phyloP scores from a whole-genome alignment of 2,329 filamentous ascomycete genomes.

The Coniochaeta pulveracea region DNA sequence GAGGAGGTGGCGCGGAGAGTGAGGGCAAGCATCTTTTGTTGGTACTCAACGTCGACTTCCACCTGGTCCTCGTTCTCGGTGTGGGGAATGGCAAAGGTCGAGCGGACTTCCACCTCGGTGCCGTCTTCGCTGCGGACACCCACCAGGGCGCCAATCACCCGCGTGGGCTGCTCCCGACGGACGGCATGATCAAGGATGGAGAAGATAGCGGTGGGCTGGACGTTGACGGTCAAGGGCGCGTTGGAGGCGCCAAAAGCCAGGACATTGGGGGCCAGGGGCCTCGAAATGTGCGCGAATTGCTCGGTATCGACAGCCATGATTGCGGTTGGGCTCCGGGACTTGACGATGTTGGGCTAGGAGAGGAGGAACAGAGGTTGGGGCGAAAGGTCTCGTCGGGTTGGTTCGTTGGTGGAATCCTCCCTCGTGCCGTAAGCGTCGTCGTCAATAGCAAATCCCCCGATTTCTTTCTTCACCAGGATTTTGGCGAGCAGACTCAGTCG shows the following conservation, averaged over 20 bases:
- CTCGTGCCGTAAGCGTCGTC: conserved; percentile 11
- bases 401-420: not conserved
- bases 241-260: conserved; percentile 75
- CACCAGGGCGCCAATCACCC: conserved; percentile 92
- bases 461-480: conserved; percentile 15
- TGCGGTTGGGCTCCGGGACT: conserved; percentile 22
- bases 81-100: conserved; percentile 95
- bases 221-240: conserved; percentile 83
- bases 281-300: conserved; percentile 87
- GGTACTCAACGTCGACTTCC: conserved; percentile 99
- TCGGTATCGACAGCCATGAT: conserved; percentile 73
- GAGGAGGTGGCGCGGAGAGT: conserved; percentile 54
- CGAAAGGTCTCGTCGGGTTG: conserved; percentile 3
- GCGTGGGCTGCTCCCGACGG: conserved; percentile 85
- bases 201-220: conserved; percentile 82
- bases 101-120: conserved; percentile 89
- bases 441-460: conserved; percentile 6
- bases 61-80: conserved; percentile 98
- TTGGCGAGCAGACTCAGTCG: no score
- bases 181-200: conserved; percentile 87
- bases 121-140: conserved; percentile 93
- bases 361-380: conserved; percentile 4
- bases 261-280: conserved; percentile 75
- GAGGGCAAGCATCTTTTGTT: conserved; percentile 96
- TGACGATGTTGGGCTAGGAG: conserved; percentile 11